Evolutionary conservation across 768 basidiomycete genomes (phyloP), one percentile per base, ranked within the genome.

Genomic region (Serendipita vermifera): DNA sequence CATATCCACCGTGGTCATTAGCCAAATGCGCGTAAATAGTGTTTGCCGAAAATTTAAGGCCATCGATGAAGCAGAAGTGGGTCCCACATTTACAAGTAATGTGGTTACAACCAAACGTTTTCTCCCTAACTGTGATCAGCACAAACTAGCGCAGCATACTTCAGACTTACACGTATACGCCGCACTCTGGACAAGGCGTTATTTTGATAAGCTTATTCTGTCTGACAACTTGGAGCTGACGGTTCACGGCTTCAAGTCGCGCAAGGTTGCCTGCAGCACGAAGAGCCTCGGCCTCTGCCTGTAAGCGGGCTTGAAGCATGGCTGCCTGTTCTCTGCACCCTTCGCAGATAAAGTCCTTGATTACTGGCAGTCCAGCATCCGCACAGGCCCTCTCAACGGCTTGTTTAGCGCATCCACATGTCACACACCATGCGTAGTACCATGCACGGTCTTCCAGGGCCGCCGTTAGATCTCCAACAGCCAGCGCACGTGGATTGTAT

Each of bases 361-460:
- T 46, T 1, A 40, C 29, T 2, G 59, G 62, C 11, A 65, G 38
- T 26, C 57, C 64, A 24, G 58, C 62, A n/a, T 57, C 62, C 33
- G 62, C 62, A 20, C 61, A 63, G 0, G 59, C 60, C 9, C 66
- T 60, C 55, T 65, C 64, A 29, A 59, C 55, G 1, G 61, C 62
- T n/a, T 36, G 59, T 41, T 63, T 63, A 2, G 66, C 66, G 33
- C 38, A 59, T 13, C 59, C 65, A 38, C 66, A 67, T 24, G 62
- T 59, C 15, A 60, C 33, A 55, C 66, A 67, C 66, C 66, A 67
- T 13, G 66, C 66, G 35, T 65, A 66, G 36, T 66, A 57, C 56
- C 59, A 65, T 14, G 59, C 61, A n/a, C 64, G 64, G 41, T 67
- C 64, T 5, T 31, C 62, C 61, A 67, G 58, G 31, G 66, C 66